Evolutionary conservation across 2,329 filamentous ascomycete species (phyloP).

Genomic region (Aspergillus melleus): DNA sequence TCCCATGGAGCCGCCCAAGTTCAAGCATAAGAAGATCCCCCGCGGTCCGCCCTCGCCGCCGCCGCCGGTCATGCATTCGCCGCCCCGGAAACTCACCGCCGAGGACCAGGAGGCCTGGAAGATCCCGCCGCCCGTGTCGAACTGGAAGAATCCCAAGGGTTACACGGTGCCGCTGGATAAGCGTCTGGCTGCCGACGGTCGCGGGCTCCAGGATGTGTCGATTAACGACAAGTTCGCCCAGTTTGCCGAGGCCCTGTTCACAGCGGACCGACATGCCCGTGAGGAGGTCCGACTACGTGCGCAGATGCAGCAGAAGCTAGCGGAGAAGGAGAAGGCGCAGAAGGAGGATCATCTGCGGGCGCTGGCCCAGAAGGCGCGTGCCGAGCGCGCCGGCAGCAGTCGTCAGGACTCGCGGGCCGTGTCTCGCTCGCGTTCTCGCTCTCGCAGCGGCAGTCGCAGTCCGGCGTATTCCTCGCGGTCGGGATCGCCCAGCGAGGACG

Average conservation of each 20-base stretch:
- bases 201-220: slow-evolving; percentile 85
- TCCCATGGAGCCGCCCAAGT: slow-evolving; percentile 95
- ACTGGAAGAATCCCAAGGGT: slow-evolving; percentile 99
- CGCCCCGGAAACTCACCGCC: slow-evolving; percentile 89
- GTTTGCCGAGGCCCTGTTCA: slow-evolving; percentile 90
- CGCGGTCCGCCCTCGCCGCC: slow-evolving; percentile 89
- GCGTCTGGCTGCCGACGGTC: slow-evolving; percentile 87
- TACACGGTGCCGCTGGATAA: slow-evolving; percentile 97
- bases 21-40: slow-evolving; percentile 98
- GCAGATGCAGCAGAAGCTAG: slow-evolving; percentile 91
- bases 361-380: slow-evolving; percentile 86
- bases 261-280: slow-evolving; percentile 88
- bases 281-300: slow-evolving; percentile 93
- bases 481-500: slow-evolving; percentile 59
- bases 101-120: slow-evolving; percentile 98
- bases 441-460: slow-evolving; percentile 47
- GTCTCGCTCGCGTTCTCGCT: slow-evolving; percentile 42
- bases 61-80: slow-evolving; percentile 91
- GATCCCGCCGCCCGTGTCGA: slow-evolving; percentile 85
- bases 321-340: slow-evolving; percentile 92
- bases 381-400: slow-evolving; percentile 60
- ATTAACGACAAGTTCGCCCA: slow-evolving; percentile 99
- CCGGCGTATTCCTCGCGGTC: slow-evolving; percentile 47
- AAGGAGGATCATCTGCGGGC: slow-evolving; percentile 90
- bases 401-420: slow-evolving; percentile 47